Evolutionary conservation across 129 eudicot genomes (phyloP).

Genomic region (Arctium lappa): DNA sequence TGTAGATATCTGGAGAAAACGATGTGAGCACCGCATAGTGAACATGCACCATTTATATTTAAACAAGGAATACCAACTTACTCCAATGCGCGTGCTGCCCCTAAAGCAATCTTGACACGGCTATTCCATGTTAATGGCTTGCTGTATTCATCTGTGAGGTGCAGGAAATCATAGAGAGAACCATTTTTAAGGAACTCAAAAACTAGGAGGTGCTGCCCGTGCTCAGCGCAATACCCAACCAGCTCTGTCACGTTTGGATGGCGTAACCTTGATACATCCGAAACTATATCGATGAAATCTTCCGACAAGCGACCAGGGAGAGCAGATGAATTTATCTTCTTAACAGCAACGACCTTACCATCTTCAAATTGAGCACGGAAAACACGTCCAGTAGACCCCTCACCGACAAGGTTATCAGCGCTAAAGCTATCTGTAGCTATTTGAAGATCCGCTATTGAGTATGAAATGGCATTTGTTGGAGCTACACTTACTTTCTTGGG

Average conservation of each 20-base stretch:
- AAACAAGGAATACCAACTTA: constrained; percentile 36
- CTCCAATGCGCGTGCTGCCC: constrained; percentile 97
- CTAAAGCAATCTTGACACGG: constrained; percentile 96
- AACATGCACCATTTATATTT: background rate
- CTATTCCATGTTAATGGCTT: constrained; percentile 89
- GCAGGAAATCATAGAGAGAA: constrained; percentile 77
- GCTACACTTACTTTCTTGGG: constrained; percentile 57
- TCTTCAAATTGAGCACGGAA: constrained; percentile 85
- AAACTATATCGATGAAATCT: constrained; percentile 70
- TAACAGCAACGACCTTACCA: constrained; percentile 93
- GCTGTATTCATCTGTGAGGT: constrained; percentile 83
- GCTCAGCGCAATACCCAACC: constrained; percentile 91
- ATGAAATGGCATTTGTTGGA: constrained; percentile 58
- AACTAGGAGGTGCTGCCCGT: constrained; percentile 85
- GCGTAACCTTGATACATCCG: constrained; percentile 68
- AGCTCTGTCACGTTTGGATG: constrained; percentile 90
- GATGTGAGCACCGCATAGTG: background rate
- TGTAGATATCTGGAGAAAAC: constrained; percentile 71
- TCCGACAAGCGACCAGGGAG: constrained; percentile 51
- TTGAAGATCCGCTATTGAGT: constrained; percentile 92
- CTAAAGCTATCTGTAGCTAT: constrained; percentile 90
- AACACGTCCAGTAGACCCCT: constrained; percentile 92
- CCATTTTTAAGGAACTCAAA: constrained; percentile 88
- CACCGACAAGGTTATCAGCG: constrained; percentile 77
- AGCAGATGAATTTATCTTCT: constrained; percentile 82